Evolutionary conservation across 177 flowering plant species (phyloP), one percentile per base, ranked within the genome.

Genomic region (Vitis hybrid): DNA sequence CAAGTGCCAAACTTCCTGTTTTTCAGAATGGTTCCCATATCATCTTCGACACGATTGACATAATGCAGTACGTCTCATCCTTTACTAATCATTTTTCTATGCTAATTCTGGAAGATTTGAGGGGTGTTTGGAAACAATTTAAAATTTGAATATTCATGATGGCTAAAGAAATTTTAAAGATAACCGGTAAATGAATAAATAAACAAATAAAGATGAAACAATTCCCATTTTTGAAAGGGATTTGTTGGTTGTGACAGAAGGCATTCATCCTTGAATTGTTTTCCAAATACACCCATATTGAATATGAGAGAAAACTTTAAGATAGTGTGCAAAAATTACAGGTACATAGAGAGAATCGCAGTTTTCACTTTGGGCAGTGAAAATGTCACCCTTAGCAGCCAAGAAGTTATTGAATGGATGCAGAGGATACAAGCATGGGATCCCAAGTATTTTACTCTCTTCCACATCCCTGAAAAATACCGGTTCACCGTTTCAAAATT

Each of bases 21-120:
- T 90, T 95, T 79, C 83, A 91, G 78, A 95, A 95, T 76, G 98
- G 98, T 59, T 72, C 85, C 62, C 92, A 89, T 78, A 78, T 90
- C 58, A 80, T 95, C 47, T 87, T 75, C 66, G 82, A 89, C 72
- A 90, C 97, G 3, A 84, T 92, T 61, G 94, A 90, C 66, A 95
- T 92, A 20, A 89, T 92, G 66, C 90, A 82, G 97, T 95, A 87
- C 61, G 91, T 81, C 61, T 59, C 58, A 17, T 70, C 55, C 53
- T 56, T 61, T 17, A 51, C 52, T 64, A 14, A 4, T 17, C 65
- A 38, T 33, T 59, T 31, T 50, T 2, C 28, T 57, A 24, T 44
- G 3, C 6, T 50, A 8, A 3, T 17, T 50, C 14, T 18, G 13
- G 1, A 38, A 12, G 9, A 13, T 56, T 62, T 47, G 4, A 18